Conservation (phyloP, 2,329 filamentous ascomycete genomes). For the Pezicula carpinea region DNA sequence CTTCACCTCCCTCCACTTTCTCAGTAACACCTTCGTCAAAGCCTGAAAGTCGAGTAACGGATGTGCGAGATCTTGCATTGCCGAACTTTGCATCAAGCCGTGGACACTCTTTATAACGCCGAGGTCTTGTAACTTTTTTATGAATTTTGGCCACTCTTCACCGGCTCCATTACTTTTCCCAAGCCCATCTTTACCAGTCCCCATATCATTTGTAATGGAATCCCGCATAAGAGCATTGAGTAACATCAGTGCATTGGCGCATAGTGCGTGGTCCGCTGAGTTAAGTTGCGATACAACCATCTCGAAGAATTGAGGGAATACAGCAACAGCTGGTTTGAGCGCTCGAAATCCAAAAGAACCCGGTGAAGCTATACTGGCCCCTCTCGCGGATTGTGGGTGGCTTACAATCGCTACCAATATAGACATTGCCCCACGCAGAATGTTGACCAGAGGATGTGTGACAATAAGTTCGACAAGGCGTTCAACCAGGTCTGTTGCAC, state of each 20-base stretch:
- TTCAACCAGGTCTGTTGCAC: slow-evolving; percentile 63
- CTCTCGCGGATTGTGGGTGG: slow-evolving; percentile 60
- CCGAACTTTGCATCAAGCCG: slow-evolving; percentile 88
- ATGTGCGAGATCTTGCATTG: slow-evolving; percentile 83
- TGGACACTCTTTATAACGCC: slow-evolving; percentile 91
- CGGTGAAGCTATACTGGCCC: slow-evolving; percentile 39
- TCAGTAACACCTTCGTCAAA: slow-evolving; percentile 79
- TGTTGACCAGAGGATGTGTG: slow-evolving; percentile 93
- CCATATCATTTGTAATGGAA: slow-evolving; percentile 70
- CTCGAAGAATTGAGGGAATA: slow-evolving; percentile 91
- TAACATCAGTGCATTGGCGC: slow-evolving; percentile 90
- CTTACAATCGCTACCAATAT: slow-evolving; percentile 92
- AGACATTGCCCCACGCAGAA: slow-evolving; percentile 92
- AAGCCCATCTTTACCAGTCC: slow-evolving; percentile 32
- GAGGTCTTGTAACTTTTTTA: slow-evolving; percentile 87
- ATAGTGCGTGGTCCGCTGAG: slow-evolving; percentile 91
- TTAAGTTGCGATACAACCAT: slow-evolving; percentile 88
- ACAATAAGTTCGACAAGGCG: slow-evolving; percentile 88
- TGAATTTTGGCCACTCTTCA: slow-evolving; percentile 91
- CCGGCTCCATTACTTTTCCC: slow-evolving; percentile 33
- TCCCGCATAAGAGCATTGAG: slow-evolving; percentile 95
- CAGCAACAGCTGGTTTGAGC: slow-evolving; percentile 83
- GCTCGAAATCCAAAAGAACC: slow-evolving; percentile 83
- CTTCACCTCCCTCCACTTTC: slow-evolving; percentile 81
- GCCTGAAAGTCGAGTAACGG: slow-evolving; percentile 91